phyloP scores from a whole-genome alignment of 2,329 filamentous ascomycete species.

The Metarhizium album region DNA sequence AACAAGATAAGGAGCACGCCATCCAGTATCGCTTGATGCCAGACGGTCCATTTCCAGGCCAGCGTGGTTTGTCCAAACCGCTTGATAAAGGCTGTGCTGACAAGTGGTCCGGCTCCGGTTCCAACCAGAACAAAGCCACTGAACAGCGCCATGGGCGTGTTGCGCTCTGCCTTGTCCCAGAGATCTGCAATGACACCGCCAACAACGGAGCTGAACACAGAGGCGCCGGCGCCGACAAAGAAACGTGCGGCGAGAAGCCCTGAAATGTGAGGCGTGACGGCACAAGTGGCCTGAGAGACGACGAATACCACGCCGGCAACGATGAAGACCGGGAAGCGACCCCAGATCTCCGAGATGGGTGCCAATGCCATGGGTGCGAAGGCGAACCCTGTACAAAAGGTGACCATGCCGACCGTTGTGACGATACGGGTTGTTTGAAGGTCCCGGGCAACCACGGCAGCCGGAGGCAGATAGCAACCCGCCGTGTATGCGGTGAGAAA shows the following conservation, averaged over 20 bases:
- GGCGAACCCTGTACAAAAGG: conserved; percentile 72
- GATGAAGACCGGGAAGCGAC: conserved; percentile 73
- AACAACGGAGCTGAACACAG: conserved; percentile 76
- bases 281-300: conserved; percentile 60
- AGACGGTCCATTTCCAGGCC: conserved; percentile 83
- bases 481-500: conserved; percentile 70
- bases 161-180: conserved; percentile 66
- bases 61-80: conserved; percentile 33
- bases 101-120: conserved; percentile 67
- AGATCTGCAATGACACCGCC: conserved; percentile 87
- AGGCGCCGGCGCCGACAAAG: conserved; percentile 65
- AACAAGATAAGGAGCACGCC: conserved; percentile 50
- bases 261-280: conserved; percentile 54
- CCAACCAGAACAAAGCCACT: conserved; percentile 69
- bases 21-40: conserved; percentile 66
- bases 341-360: conserved; percentile 81
- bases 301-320: conserved; percentile 62
- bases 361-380: conserved; percentile 80
- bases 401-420: conserved; percentile 65
- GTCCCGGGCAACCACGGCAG: conserved; percentile 51
- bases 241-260: conserved; percentile 71
- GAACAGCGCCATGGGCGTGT: conserved; percentile 85
- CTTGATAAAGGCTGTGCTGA: conserved; percentile 58
- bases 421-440: conserved; percentile 56
- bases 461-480: conserved; percentile 66